Evolutionary conservation across 2,329 filamentous ascomycete genomes (phyloP).

Genomic region (Aureobasidium sp.): DNA sequence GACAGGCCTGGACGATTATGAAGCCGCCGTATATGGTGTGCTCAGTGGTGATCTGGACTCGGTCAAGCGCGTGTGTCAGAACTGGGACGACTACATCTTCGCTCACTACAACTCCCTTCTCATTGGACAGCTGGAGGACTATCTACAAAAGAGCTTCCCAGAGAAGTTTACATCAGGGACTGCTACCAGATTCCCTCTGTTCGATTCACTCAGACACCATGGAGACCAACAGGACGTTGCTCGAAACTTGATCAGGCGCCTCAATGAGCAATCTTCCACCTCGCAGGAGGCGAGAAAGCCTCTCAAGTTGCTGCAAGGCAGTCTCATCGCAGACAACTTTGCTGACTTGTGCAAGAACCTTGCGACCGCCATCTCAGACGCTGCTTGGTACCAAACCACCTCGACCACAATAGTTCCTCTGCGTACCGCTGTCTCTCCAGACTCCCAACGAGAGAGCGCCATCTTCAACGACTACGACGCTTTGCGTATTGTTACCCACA

Average conservation of each 20-base stretch:
- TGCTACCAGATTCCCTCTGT: slow-evolving; percentile 53
- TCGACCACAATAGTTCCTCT: slow-evolving; percentile 18
- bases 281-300: slow-evolving; percentile 55
- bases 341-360: slow-evolving; percentile 38
- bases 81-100: slow-evolving; percentile 83
- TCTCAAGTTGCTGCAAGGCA: slow-evolving; percentile 69
- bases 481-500: slow-evolving; percentile 40
- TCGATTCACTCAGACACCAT: slow-evolving; percentile 59
- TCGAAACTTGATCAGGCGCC: slow-evolving; percentile 44
- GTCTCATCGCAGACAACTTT: slow-evolving; percentile 59
- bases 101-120: slow-evolving; percentile 82
- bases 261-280: slow-evolving; percentile 53
- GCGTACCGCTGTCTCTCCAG: slow-evolving; percentile 10
- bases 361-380: slow-evolving; percentile 37
- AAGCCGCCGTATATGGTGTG: slow-evolving; percentile 83
- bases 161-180: slow-evolving; percentile 48
- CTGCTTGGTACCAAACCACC: slow-evolving; percentile 21
- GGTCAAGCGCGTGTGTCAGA: slow-evolving; percentile 67
- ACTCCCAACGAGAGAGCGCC: slow-evolving; percentile 21
- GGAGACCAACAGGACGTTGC: slow-evolving; percentile 39
- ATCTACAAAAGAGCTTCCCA: slow-evolving; percentile 52
- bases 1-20: slow-evolving; percentile 65
- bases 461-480: slow-evolving; percentile 37
- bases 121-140: slow-evolving; percentile 70
- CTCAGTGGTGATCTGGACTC: slow-evolving; percentile 77